Evolutionary conservation across 2,329 filamentous ascomycete species (phyloP).

Genomic region (Geosmithia morbida): DNA sequence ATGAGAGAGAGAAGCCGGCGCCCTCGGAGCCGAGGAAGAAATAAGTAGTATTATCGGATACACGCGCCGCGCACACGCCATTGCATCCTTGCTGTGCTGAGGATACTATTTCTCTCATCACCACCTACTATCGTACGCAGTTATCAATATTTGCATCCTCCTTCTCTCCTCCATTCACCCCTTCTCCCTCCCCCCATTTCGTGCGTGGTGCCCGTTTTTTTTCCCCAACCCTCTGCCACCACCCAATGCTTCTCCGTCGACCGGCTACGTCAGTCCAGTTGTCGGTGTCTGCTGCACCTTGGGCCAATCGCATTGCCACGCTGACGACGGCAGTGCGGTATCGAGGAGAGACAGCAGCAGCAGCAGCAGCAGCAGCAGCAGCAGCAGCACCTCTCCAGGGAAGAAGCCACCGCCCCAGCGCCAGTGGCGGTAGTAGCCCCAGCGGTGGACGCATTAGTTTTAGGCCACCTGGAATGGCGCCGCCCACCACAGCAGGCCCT

Average conservation of each 20-base stretch:
- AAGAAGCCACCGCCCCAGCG: no score
- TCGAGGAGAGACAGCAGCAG: no score
- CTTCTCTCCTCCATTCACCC: neutral
- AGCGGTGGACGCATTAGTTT: no score
- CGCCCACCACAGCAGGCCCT: no score
- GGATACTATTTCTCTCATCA: neutral
- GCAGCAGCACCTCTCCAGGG: no score
- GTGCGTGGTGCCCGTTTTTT: neutral
- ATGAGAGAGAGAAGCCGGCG: no score
- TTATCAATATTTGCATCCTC: neutral
- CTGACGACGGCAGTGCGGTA: neutral
- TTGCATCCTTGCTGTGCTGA: neutral
- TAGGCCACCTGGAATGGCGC: no score
- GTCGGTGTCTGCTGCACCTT: neutral
- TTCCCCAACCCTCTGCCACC: neutral
- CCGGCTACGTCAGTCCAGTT: slow-evolving; percentile 1
- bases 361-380: no score
- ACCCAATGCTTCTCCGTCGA: slow-evolving; percentile 2
- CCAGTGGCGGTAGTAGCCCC: no score
- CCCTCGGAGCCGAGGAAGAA: neutral
- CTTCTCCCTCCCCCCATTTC: neutral
- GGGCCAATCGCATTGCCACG: neutral
- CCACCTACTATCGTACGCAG: neutral
- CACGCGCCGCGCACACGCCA: neutral
- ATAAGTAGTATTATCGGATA: neutral